Conservation (phyloP, 192 early-diverging fungal species). For the Coemansia sp. region DNA sequence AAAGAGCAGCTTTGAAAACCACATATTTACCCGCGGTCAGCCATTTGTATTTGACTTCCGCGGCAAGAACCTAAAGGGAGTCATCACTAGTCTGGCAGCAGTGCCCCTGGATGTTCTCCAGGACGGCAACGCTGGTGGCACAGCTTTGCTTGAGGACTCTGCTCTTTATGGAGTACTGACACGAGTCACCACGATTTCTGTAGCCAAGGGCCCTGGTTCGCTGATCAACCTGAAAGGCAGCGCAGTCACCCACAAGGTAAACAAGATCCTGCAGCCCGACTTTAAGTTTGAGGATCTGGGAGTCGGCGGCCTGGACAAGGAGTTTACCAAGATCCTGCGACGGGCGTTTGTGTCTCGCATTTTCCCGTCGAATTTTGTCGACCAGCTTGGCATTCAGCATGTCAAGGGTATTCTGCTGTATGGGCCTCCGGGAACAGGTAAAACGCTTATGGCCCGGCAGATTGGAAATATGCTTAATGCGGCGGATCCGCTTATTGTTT, state of each 20-base stretch:
- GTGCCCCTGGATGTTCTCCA: slow-evolving; percentile 50
- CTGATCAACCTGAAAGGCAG: slow-evolving; percentile 73
- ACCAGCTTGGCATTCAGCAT: slow-evolving; percentile 96
- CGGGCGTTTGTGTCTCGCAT: slow-evolving; percentile 97
- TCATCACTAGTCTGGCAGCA: slow-evolving; percentile 42
- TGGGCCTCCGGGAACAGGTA: slow-evolving; percentile 96
- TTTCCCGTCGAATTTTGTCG: slow-evolving; percentile 89
- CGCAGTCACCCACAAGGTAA: slow-evolving; percentile 59
- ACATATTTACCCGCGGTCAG: slow-evolving; percentile 80
- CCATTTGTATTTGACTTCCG: slow-evolving; percentile 80
- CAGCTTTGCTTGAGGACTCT: slow-evolving; percentile 4
- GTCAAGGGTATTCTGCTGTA: slow-evolving; percentile 90
- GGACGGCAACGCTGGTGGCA: slow-evolving; percentile 14
- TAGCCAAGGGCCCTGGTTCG: slow-evolving; percentile 71
- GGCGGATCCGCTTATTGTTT: slow-evolving; percentile 90
- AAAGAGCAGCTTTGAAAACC: slow-evolving; percentile 62
- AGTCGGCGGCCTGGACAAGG: slow-evolving; percentile 94
- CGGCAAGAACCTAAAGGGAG: slow-evolving; percentile 64
- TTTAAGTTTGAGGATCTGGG: slow-evolving; percentile 98
- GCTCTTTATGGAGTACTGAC: slow-evolving; percentile 66
- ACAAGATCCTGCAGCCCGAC: slow-evolving; percentile 84
- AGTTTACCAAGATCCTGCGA: slow-evolving; percentile 93
- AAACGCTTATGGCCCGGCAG: slow-evolving; percentile 96
- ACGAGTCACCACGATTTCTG: slow-evolving; percentile 66
- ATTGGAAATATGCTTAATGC: slow-evolving; percentile 99